These are phyloP conservation scores for Dipodascus albidus DNA, from an alignment of 805 yeast genomes.

Conservation along the genomic window DNA sequence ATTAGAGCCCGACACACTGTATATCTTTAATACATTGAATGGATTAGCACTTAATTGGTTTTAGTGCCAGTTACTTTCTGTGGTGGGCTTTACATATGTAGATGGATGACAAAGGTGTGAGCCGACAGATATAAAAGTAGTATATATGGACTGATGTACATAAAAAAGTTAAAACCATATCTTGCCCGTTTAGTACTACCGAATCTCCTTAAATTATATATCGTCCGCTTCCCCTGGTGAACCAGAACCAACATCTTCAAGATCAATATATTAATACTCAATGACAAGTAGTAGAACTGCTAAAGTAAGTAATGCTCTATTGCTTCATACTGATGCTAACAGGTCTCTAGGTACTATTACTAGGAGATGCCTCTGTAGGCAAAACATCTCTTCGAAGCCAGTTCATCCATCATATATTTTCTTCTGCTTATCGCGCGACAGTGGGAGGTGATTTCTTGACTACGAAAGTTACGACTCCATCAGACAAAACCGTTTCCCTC, in stretches of 20 bases:
- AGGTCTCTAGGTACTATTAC: constrained; percentile 32
- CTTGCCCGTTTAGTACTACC: too few relatives aligned
- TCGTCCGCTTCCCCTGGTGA: not conserved
- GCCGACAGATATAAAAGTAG: too few relatives aligned
- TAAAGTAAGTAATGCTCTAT: not conserved
- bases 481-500: constrained; percentile 13
- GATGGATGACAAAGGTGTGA: too few relatives aligned
- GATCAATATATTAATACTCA: not conserved
- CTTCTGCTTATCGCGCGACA: constrained; percentile 46
- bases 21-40: too few relatives aligned
- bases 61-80: too few relatives aligned
- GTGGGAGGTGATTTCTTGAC: constrained; percentile 50
- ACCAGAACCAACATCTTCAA: not conserved
- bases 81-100: too few relatives aligned
- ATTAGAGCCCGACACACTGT: too few relatives aligned
- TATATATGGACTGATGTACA: too few relatives aligned
- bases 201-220: not conserved
- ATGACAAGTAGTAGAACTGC: not conserved
- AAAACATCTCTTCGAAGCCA: constrained; percentile 47
- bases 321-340: not conserved
- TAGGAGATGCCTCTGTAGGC: constrained; percentile 52
- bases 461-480: constrained; percentile 21
- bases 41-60: too few relatives aligned
- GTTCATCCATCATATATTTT: constrained; percentile 42
- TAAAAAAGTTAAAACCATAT: not conserved